Percentiles rank a stretch among this genome's conserved stretches.
These are phyloP conservation scores for Aspergillus campestris DNA, from an alignment of 495 filamentous ascomycete genomes.

Conservation along the genomic window DNA sequence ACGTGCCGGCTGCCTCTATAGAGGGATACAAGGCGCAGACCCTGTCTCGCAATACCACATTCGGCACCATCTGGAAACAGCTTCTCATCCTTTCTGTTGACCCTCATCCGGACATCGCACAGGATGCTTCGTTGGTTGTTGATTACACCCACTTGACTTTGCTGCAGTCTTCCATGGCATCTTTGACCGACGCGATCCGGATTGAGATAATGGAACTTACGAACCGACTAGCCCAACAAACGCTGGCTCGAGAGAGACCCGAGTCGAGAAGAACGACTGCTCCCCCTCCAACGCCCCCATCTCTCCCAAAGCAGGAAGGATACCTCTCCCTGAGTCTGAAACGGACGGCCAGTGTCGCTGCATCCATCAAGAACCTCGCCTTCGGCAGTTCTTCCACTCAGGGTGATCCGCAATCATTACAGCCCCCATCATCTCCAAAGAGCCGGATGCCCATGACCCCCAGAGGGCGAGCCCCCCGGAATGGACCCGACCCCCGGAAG, in stretches of 20 bases:
- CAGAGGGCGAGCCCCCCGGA: slow-evolving; percentile 54
- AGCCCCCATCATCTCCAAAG: slow-evolving; percentile 24
- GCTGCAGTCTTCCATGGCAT: slow-evolving; percentile 65
- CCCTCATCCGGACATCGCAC: slow-evolving; percentile 87
- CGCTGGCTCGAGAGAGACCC: slow-evolving; percentile 31
- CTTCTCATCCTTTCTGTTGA: slow-evolving; percentile 84
- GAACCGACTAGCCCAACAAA: slow-evolving; percentile 39
- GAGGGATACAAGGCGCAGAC: slow-evolving; percentile 19
- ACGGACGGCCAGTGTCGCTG: slow-evolving; percentile 64
- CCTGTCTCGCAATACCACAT: slow-evolving; percentile 78
- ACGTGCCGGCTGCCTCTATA: slow-evolving; percentile 1
- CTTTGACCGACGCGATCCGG: slow-evolving; percentile 60
- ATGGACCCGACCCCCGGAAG: slow-evolving; percentile 69
- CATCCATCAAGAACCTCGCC: slow-evolving; percentile 59
- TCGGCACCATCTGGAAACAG: slow-evolving; percentile 89
- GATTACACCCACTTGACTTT: slow-evolving; percentile 76
- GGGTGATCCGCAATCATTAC: slow-evolving; percentile 22
- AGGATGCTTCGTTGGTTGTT: slow-evolving; percentile 69
- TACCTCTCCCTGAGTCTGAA: slow-evolving; percentile 56
- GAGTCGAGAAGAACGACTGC: slow-evolving; percentile 33
- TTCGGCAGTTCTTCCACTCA: slow-evolving; percentile 39
- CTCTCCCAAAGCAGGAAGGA: slow-evolving; percentile 50
- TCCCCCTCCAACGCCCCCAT: slow-evolving; percentile 45
- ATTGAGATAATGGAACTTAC: slow-evolving; percentile 64
- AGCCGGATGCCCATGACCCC: slow-evolving; percentile 40